phyloP scores from a whole-genome alignment of 768 basidiomycete species.

The Rhodotorula babjevae region DNA sequence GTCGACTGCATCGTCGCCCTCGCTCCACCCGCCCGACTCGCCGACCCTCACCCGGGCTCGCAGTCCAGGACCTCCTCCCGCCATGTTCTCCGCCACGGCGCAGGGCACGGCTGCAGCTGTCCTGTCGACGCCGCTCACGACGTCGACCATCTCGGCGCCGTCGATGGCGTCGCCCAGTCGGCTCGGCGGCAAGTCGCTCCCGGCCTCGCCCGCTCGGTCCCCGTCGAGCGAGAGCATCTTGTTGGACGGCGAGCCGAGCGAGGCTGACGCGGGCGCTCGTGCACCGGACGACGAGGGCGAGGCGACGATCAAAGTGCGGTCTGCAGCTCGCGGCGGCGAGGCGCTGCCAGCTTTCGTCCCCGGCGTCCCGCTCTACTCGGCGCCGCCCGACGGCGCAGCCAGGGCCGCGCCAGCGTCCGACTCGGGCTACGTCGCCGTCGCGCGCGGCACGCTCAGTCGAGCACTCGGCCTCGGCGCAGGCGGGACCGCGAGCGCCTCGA shows the following conservation, averaged over 20 bases:
- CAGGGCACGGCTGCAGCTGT: constrained; percentile 3
- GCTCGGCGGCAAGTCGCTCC: background rate
- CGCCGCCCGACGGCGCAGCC: background rate
- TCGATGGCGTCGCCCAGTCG: background rate
- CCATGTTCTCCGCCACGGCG: background rate
- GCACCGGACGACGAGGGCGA: background rate
- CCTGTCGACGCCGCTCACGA: constrained; percentile 15
- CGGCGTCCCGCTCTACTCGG: constrained; percentile 30
- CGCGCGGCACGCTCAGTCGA: constrained; percentile 31
- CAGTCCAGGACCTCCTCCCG: constrained; percentile 2
- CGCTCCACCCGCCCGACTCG: constrained; percentile 4
- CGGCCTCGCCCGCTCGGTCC: background rate
- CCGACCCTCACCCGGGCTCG: constrained; percentile 7
- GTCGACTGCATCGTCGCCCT: background rate
- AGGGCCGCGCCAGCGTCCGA: background rate
- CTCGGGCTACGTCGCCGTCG: constrained; percentile 22
- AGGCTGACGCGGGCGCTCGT: too few species aligned
- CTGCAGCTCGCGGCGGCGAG: too few species aligned
- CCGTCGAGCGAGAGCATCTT: background rate
- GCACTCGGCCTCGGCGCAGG: constrained; percentile 30
- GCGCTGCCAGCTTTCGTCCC: constrained; percentile 5
- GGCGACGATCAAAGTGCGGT: background rate
- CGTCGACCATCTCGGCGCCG: constrained; percentile 17
- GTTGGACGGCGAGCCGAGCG: background rate
- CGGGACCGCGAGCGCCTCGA: background rate